phyloP scores from a whole-genome alignment of 2,329 filamentous ascomycete genomes.

The Neobulgaria alba region DNA sequence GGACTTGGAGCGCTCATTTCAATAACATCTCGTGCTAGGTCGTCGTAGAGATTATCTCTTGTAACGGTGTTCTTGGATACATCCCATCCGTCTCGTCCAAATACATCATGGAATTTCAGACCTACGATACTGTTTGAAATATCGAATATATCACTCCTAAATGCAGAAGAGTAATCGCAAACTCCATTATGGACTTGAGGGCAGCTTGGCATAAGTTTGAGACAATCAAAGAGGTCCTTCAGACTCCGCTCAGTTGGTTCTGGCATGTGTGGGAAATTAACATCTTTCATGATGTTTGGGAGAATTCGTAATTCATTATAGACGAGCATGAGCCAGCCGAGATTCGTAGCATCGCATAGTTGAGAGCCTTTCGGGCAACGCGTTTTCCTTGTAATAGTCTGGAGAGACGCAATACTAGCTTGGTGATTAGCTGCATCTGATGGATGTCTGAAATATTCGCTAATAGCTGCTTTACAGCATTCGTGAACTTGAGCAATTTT shows the following conservation, averaged over 20 bases:
- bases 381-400: conserved; percentile 33
- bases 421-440: conserved; percentile 9
- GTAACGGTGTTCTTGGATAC: conserved; percentile 32
- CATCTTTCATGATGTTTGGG: conserved; percentile 31
- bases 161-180: conserved; percentile 41
- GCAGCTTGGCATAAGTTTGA: conserved; percentile 38
- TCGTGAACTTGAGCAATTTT: conserved; percentile 43
- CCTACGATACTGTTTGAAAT: conserved; percentile 43
- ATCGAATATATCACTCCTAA: conserved; percentile 40
- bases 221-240: conserved; percentile 36
- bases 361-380: conserved; percentile 43
- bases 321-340: conserved; percentile 46
- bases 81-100: conserved; percentile 41
- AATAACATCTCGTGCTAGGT: conserved; percentile 6
- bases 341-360: conserved; percentile 42
- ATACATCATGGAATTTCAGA: conserved; percentile 40
- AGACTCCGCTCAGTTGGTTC: conserved; percentile 33
- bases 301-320: conserved; percentile 40
- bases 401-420: conserved; percentile 17
- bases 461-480: conserved; percentile 36
- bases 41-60: conserved; percentile 10
- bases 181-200: conserved; percentile 35
- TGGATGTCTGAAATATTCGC: conserved; percentile 36
- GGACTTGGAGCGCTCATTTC: conserved; percentile 14
- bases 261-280: conserved; percentile 15